Percentiles rank a stretch among this genome's conserved stretches.
These are phyloP conservation scores for Pleurotus citrinopileatus DNA, from an alignment of 768 basidiomycete species.

Conservation along the genomic window DNA sequence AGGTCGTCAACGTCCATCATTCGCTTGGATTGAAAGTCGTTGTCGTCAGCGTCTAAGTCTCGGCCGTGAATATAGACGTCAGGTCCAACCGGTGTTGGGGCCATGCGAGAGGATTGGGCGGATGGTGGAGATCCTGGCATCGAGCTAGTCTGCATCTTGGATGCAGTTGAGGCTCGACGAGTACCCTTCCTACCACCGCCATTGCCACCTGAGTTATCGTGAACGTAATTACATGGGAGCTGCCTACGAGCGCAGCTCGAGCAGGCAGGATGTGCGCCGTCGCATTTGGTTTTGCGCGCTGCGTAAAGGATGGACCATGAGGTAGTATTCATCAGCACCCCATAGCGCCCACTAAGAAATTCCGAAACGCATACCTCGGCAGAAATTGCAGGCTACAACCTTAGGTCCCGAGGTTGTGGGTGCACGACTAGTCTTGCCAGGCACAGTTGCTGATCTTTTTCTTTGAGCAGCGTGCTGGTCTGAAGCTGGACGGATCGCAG, in stretches of 20 bases:
- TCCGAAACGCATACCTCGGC: constrained; percentile 59
- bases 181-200: constrained; percentile 42
- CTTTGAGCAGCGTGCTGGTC: constrained; percentile 68
- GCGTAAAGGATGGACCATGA: constrained; percentile 2
- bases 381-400: constrained; percentile 87
- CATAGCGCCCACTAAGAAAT: not conserved
- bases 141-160: constrained; percentile 36
- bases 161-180: constrained; percentile 49
- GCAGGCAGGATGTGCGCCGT: constrained; percentile 83
- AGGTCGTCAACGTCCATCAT: constrained; percentile 52
- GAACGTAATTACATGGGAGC: constrained; percentile 78
- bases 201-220: constrained; percentile 41
- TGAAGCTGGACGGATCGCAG: constrained; percentile 63
- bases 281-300: constrained; percentile 90
- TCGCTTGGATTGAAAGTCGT: constrained; percentile 60
- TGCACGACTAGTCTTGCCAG: constrained; percentile 57
- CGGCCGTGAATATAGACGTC: constrained; percentile 36
- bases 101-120: constrained; percentile 54
- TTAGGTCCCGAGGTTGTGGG: constrained; percentile 74
- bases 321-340: not conserved
- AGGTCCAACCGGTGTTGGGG: constrained; percentile 35
- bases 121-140: constrained; percentile 46
- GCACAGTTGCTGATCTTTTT: constrained; percentile 67
- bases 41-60: constrained; percentile 34
- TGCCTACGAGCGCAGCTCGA: constrained; percentile 78